Percentiles rank a stretch among this genome's conserved stretches.
Conservation (phyloP, 2,329 filamentous ascomycete species). For the Aspergillus glaucus region DNA sequence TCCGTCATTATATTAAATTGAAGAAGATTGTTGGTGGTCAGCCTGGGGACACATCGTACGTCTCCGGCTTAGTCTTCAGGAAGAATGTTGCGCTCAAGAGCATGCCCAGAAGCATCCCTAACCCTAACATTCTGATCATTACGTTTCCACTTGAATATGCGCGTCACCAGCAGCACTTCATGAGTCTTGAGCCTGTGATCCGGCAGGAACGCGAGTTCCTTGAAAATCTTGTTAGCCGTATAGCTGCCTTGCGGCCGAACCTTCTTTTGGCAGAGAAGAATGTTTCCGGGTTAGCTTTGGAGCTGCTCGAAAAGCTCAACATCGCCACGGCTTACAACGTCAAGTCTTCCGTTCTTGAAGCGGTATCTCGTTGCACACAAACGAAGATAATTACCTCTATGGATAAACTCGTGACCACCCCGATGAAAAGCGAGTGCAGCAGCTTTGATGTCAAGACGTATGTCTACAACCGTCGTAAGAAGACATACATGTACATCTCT, state of each 20-base stretch:
- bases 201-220: conserved; percentile 94
- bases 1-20: conserved; percentile 92
- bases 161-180: conserved; percentile 86
- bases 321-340: conserved; percentile 96
- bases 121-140: conserved; percentile 83
- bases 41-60: conserved; percentile 88
- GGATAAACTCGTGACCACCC: conserved; percentile 77
- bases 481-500: conserved; percentile 92
- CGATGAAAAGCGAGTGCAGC: conserved; percentile 70
- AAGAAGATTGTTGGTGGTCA: conserved; percentile 92
- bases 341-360: conserved; percentile 90
- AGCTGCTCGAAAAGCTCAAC: conserved; percentile 78
- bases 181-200: conserved; percentile 95
- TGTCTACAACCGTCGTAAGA: conserved; percentile 75
- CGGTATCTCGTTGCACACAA: conserved; percentile 85
- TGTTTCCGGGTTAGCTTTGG: conserved; percentile 82
- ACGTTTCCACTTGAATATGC: conserved; percentile 96
- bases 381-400: conserved; percentile 90
- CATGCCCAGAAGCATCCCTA: conserved; percentile 80
- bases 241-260: conserved; percentile 76
- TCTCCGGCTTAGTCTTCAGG: conserved; percentile 93
- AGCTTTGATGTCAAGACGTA: conserved; percentile 96
- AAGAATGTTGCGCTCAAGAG: conserved; percentile 95
- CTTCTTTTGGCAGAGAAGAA: conserved; percentile 88
- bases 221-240: conserved; percentile 83